Conservation (phyloP, 2,329 filamentous ascomycete genomes). For the Penicillium rolfsii region DNA sequence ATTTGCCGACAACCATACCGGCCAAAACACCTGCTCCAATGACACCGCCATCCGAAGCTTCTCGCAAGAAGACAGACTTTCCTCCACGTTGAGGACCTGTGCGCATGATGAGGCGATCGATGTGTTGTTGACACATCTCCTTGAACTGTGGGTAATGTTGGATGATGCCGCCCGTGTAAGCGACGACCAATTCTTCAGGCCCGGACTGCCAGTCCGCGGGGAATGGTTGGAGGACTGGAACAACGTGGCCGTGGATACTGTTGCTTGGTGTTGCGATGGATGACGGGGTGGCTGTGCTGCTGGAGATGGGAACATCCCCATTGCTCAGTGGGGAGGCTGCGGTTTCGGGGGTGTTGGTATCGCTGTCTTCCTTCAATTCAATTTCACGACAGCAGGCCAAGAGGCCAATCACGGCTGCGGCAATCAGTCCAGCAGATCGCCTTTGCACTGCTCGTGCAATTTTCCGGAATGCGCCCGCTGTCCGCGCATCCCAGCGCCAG, state of each 20-base stretch:
- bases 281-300: conserved; percentile 19
- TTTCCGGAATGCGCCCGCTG: conserved; percentile 63
- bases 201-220: conserved; percentile 48
- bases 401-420: conserved; percentile 71
- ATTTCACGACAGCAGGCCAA: conserved; percentile 72
- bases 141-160: conserved; percentile 77
- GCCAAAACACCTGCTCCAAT: conserved; percentile 60
- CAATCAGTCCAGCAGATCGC: conserved; percentile 73
- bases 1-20: conserved; percentile 48
- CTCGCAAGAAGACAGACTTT: conserved; percentile 56
- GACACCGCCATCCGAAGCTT: conserved; percentile 59
- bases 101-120: conserved; percentile 60
- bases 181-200: conserved; percentile 69
- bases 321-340: conserved; percentile 34
- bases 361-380: conserved; percentile 46
- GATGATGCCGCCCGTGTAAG: conserved; percentile 80
- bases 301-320: conserved; percentile 26
- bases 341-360: conserved; percentile 40
- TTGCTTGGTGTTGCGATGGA: conserved; percentile 15
- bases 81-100: conserved; percentile 50
- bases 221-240: conserved; percentile 41
- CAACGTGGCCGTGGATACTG: conserved; percentile 36
- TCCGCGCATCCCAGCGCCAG: conserved; percentile 66
- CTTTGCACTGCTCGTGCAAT: conserved; percentile 72
- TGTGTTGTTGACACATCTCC: conserved; percentile 68